phyloP scores from a whole-genome alignment of 371 early-diverging fungal species.

The Saksenaea oblongispora region DNA sequence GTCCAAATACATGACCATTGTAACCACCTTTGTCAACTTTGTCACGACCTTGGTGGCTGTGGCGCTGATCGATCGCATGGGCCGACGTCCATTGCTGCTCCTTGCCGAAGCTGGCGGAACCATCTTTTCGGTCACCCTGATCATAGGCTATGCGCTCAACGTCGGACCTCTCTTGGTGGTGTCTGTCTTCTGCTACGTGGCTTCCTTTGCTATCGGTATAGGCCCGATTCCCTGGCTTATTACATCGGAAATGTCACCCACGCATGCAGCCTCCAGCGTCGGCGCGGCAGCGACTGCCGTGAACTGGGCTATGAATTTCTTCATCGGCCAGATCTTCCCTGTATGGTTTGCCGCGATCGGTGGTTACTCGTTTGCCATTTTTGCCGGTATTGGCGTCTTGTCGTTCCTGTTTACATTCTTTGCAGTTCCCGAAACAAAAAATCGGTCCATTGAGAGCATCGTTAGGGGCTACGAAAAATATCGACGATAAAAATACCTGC shows the following conservation, averaged over 20 bases:
- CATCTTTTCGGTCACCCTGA: constrained; percentile 59
- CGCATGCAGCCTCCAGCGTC: constrained; percentile 57
- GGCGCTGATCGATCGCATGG: constrained; percentile 68
- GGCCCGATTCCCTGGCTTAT: constrained; percentile 84
- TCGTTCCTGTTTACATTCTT: constrained; percentile 30
- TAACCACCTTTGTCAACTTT: constrained; percentile 64
- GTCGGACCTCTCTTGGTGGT: constrained; percentile 58
- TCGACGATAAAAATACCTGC: neutral
- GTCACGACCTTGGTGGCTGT: constrained; percentile 56
- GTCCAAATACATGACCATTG: constrained; percentile 63
- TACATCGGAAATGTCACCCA: constrained; percentile 70
- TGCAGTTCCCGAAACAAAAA: constrained; percentile 70
- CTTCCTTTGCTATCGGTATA: constrained; percentile 81
- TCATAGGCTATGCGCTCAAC: constrained; percentile 52
- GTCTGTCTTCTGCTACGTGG: constrained; percentile 74
- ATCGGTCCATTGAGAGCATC: constrained; percentile 63
- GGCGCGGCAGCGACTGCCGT: constrained; percentile 55
- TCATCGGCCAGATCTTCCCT: constrained; percentile 64
- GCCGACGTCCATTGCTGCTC: constrained; percentile 70
- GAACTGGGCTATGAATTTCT: constrained; percentile 63
- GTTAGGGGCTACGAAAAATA: constrained; percentile 8
- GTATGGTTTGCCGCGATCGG: constrained; percentile 58
- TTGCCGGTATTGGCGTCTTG: constrained; percentile 28
- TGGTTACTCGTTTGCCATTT: constrained; percentile 72
- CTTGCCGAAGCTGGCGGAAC: constrained; percentile 59